Evolutionary conservation across 805 yeast species (phyloP), one percentile per base, ranked within the genome.

Genomic region (Ogataea paradorogensis): DNA sequence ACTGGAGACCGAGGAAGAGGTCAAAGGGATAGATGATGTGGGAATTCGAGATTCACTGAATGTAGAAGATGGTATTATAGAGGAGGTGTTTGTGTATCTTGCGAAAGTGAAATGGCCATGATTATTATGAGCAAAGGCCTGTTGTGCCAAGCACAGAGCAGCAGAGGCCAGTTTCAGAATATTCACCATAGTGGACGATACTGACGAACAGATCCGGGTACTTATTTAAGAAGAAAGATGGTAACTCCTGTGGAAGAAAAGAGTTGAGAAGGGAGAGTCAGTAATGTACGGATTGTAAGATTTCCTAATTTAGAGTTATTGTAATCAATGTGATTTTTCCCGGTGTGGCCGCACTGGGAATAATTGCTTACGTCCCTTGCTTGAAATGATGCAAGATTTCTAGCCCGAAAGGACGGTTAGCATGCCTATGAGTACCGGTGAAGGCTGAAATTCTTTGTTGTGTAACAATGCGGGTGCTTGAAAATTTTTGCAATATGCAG

Each of bases 171-270:
- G 23, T 15, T 26, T 37, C 10, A 27, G 6, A 22, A 37, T 15
- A 15, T 37, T 37, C 40, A 30, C 35, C 40, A 37, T 37, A 26
- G 29, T 16, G 16, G 18, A 24, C 27, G 21, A 10, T 16, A 8
- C 22, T 9, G 25, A 25, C 13, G 33, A 27, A 27, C 15, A 9
- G 29, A 8, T 27, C 16, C 15, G 13, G 9, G 9, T 27, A 27
- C 4, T 27, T 27, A 9, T 15, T 14, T 11, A 29, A 15, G 15
- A 15, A 29, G 25, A 29, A 11, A 29, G 31, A 15, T 16, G 18
- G 10, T 10, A 29, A 29, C 22, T 21, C 37, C 37, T 35, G 33
- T 27, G 38, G 27, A 33, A 33, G 20, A 33, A 18, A 21, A 14
- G 20, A 3, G 15, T 27, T 9, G 10, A 11, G 25, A 23, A 11